Percentiles rank a stretch among this genome's conserved stretches.
Conservation (phyloP, 108 stramenopile genomes). For the Skeletonema grethae region DNA sequence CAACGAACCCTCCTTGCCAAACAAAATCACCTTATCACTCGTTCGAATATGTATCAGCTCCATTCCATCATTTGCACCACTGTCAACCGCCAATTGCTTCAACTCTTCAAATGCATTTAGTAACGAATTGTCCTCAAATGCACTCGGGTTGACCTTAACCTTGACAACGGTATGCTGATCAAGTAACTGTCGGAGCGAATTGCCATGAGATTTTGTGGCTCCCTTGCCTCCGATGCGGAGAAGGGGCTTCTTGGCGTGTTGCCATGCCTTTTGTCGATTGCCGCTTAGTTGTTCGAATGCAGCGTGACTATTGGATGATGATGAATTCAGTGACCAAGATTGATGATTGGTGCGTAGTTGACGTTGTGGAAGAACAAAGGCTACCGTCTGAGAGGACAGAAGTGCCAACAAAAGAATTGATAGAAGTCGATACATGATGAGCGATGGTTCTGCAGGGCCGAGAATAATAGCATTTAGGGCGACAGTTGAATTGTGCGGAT, state of each 20-base stretch:
- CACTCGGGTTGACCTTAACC: constrained; percentile 61
- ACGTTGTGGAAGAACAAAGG: not conserved
- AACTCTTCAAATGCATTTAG: constrained; percentile 44
- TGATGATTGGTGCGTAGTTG: not conserved
- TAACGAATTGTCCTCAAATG: constrained; percentile 31
- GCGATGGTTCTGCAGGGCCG: no score
- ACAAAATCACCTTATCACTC: constrained; percentile 49
- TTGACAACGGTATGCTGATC: constrained; percentile 63
- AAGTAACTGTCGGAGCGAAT: constrained; percentile 61
- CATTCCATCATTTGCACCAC: constrained; percentile 49
- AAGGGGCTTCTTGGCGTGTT: constrained; percentile 61
- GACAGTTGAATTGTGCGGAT: not conserved
- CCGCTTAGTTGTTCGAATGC: not conserved
- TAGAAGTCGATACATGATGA: not conserved
- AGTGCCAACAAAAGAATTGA: not conserved
- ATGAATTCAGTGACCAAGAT: not conserved
- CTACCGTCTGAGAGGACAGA: not conserved
- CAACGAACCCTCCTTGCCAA: constrained; percentile 59
- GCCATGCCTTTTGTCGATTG: constrained; percentile 50
- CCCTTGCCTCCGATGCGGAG: constrained; percentile 62
- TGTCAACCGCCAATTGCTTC: constrained; percentile 43
- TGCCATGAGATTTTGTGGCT: constrained; percentile 54
- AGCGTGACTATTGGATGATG: not conserved
- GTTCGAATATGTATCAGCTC: constrained; percentile 59
- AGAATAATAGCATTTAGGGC: no score